Evolutionary conservation across 352 stramenopile species (phyloP).

Genomic region (Hyaloperonospora arabidopsidis): DNA sequence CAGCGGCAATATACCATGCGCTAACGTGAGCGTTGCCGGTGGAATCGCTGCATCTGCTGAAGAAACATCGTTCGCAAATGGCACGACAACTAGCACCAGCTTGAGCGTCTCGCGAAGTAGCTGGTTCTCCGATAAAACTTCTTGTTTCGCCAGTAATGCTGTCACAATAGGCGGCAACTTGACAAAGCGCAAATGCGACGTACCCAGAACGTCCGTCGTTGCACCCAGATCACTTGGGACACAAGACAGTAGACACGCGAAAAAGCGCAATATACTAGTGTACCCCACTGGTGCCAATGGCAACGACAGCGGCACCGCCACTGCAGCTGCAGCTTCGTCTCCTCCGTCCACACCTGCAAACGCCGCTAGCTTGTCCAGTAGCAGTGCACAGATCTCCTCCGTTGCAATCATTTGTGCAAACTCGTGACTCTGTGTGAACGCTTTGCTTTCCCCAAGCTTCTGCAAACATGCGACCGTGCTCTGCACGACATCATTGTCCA

Average conservation of each 20-base stretch:
- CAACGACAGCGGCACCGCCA: not conserved
- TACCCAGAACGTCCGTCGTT: conserved; percentile 7
- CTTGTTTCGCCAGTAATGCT: conserved; percentile 33
- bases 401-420: conserved; percentile 40
- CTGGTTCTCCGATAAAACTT: conserved; percentile 36
- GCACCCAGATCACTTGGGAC: conserved; percentile 16
- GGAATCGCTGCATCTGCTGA: conserved; percentile 13
- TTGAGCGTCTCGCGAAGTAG: conserved; percentile 52
- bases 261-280: conserved; percentile 39
- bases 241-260: conserved; percentile 33
- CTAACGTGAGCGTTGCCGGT: conserved; percentile 25
- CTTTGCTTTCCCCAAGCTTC: conserved; percentile 38
- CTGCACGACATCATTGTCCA: conserved; percentile 48
- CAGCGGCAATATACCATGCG: conserved; percentile 38
- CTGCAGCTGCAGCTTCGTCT: not conserved
- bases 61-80: conserved; percentile 29
- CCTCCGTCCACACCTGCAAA: conserved; percentile 19
- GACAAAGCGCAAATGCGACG: conserved; percentile 33
- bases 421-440: conserved; percentile 27
- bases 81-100: conserved; percentile 42
- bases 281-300: conserved; percentile 26
- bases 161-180: conserved; percentile 40
- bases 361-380: conserved; percentile 29
- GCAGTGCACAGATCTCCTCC: conserved; percentile 30
- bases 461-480: conserved; percentile 44